Base-by-base conservation (phyloP, 2,329 filamentous ascomycete species). In the Lachnellula hyalina region DNA sequence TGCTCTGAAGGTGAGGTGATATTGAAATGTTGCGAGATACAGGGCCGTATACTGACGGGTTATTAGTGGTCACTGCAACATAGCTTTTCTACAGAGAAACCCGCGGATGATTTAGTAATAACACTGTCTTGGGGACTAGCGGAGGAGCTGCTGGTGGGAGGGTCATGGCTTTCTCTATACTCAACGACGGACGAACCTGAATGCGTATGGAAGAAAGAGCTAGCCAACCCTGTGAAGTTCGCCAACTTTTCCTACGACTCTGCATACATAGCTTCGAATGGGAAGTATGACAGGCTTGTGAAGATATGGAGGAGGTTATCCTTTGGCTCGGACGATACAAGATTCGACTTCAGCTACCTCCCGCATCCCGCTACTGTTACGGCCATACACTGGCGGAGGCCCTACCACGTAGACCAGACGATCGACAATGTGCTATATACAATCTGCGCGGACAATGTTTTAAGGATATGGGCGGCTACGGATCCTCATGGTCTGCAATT, bases 291-390 rank as follows among this genome's bases (percentile, higher is more conserved):
- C 70, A 81, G 86, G 50, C 75, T 97, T 19, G 85, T 96, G 62
- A 97, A 99, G 73, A 82, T 97, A 64, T 99, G 95, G 94, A 84
- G 91, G 60, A 82, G 93, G 51, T 75, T 96, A 23, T 88, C 87
- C 8, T 96, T 93, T 68, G 90, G 90, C 14, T 81, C 84, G 0
- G 86, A 90, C 55, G 87, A 95, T 63, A 87, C 90, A 40, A 81
- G 88, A 54, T 97, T 97, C 71, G 93, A 97, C 65, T 86, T 96
- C 65, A 85, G 86, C 28, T 97, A 97, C 71, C 82, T 99, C 1
- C 78, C 85, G n/a, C 94, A 99, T 69, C 89, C 90, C 1, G 78
- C 82, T 25, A 74, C 86, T 0, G 84, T 99, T n/a, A 93, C 89
- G 3, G 84, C 83, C 56, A 74, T 96, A 56, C 86, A 93, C 68